phyloP scores from a whole-genome alignment of 495 filamentous ascomycete species.

The Podospora sp. region DNA sequence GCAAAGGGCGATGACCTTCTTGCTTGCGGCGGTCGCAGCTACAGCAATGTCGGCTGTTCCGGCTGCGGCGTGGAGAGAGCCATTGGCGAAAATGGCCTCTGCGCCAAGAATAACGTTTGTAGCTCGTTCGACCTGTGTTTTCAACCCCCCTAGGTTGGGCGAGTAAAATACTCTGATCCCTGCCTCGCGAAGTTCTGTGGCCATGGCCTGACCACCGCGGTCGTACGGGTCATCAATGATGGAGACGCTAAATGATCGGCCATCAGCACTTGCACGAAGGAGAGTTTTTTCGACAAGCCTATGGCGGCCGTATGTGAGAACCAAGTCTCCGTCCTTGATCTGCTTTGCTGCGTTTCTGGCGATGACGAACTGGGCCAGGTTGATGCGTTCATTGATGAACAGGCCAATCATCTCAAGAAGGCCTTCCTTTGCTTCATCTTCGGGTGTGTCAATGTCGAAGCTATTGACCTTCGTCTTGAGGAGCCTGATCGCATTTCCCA shows the following conservation, averaged over 20 bases:
- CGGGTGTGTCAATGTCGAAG: constrained; percentile 79
- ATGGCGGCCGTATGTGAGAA: constrained; percentile 89
- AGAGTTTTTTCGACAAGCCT: constrained; percentile 81
- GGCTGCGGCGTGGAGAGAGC: constrained; percentile 79
- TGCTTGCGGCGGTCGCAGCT: constrained; percentile 70
- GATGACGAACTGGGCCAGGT: constrained; percentile 82
- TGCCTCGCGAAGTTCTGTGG: constrained; percentile 63
- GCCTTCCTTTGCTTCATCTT: constrained; percentile 72
- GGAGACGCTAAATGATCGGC: constrained; percentile 75
- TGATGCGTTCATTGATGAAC: constrained; percentile 89
- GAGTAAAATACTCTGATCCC: constrained; percentile 81
- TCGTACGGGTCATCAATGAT: constrained; percentile 83
- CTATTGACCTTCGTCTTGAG: constrained; percentile 86
- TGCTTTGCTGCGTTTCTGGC: constrained; percentile 67
- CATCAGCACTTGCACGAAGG: constrained; percentile 60
- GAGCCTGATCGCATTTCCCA: constrained; percentile 94
- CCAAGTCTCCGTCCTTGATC: constrained; percentile 76
- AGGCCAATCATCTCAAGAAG: constrained; percentile 81
- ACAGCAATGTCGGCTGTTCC: constrained; percentile 91
- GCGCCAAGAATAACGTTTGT: constrained; percentile 86
- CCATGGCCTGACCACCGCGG: constrained; percentile 72
- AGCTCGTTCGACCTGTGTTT: constrained; percentile 69
- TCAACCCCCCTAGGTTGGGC: constrained; percentile 69
- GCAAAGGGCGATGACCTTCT: constrained; percentile 87
- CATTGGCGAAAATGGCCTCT: constrained; percentile 89